These are phyloP conservation scores for Larix kaempferi DNA, from an alignment of 75 land plant species.

Conservation along the genomic window DNA sequence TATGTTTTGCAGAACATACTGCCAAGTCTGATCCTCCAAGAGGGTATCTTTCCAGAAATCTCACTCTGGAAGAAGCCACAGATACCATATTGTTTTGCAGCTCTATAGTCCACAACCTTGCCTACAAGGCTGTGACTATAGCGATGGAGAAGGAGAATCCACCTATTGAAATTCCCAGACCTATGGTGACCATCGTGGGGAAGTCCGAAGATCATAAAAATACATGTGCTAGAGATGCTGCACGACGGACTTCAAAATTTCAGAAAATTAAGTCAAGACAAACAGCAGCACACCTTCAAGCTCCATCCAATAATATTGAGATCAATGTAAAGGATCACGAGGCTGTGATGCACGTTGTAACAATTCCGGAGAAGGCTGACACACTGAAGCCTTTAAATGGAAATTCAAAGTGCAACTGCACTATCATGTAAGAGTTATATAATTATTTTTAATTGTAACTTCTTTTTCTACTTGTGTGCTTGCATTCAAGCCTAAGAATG, in stretches of 20 bases:
- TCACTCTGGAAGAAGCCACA: slow-evolving; percentile 78
- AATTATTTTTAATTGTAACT: slow-evolving; percentile 9
- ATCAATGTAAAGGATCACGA: slow-evolving; percentile 16
- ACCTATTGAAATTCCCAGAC: slow-evolving; percentile 26
- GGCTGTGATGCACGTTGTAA: slow-evolving; percentile 12
- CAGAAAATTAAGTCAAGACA: slow-evolving; percentile 17
- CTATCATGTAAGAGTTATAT: slow-evolving; percentile 41
- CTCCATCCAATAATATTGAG: slow-evolving; percentile 6
- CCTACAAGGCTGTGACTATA: slow-evolving; percentile 61
- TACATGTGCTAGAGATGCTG: slow-evolving; percentile 11
- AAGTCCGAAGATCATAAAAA: slow-evolving; percentile 19
- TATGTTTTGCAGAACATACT: slow-evolving; percentile 30
- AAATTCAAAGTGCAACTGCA: slow-evolving; percentile 78
- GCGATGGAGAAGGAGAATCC: slow-evolving; percentile 54
- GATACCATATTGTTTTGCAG: slow-evolving; percentile 85
- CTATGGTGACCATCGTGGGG: slow-evolving; percentile 29
- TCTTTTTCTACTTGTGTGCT: not conserved
- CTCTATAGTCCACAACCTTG: slow-evolving; percentile 62
- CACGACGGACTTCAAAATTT: slow-evolving; percentile 8
- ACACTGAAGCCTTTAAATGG: slow-evolving; percentile 50
- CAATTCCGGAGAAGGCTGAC: slow-evolving; percentile 30
- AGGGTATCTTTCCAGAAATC: slow-evolving; percentile 43
- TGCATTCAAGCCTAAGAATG: slow-evolving; percentile 10
- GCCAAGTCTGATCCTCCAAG: slow-evolving; percentile 24
- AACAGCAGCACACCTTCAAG: slow-evolving; percentile 9